These are phyloP conservation scores for Wickerhamiella allomyrinae DNA, from an alignment of 805 yeast genomes.

Conservation along the genomic window DNA sequence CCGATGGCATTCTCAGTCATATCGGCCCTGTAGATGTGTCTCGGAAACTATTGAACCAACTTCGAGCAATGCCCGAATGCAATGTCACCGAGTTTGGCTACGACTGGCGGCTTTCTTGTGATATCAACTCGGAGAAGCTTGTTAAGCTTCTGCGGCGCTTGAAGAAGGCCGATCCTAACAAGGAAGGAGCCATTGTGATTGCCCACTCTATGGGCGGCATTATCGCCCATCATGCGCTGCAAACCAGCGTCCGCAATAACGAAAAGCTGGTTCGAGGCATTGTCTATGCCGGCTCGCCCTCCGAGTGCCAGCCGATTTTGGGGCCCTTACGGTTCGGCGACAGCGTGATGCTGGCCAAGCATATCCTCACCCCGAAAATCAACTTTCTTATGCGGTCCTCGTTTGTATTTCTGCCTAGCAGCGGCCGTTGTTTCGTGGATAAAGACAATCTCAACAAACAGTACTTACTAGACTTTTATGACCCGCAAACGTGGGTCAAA, in stretches of 20 bases:
- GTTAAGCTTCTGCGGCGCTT: slow-evolving; percentile 34
- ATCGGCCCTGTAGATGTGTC: slow-evolving; percentile 81
- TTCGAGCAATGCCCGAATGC: slow-evolving; percentile 36
- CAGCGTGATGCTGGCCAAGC: slow-evolving; percentile 57
- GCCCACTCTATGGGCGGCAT: slow-evolving; percentile 96
- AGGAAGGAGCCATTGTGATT: slow-evolving; percentile 49
- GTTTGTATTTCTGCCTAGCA: slow-evolving; percentile 60
- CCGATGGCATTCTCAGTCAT: slow-evolving; percentile 68
- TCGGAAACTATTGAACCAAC: slow-evolving; percentile 39
- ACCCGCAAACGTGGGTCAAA: slow-evolving; percentile 67
- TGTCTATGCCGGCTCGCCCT: slow-evolving; percentile 71
- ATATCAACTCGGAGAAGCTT: slow-evolving; percentile 39
- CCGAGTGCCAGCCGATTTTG: slow-evolving; percentile 68
- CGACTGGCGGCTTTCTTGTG: slow-evolving; percentile 78
- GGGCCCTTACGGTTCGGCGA: slow-evolving; percentile 82
- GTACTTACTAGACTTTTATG: slow-evolving; percentile 51
- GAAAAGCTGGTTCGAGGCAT: slow-evolving; percentile 62
- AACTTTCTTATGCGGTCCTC: slow-evolving; percentile 83
- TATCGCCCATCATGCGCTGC: slow-evolving; percentile 67
- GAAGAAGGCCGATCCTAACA: slow-evolving; percentile 21
- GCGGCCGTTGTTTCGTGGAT: slow-evolving; percentile 58
- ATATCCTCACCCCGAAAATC: slow-evolving; percentile 62
- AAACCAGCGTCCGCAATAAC: slow-evolving; percentile 26
- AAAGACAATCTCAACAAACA: slow-evolving; percentile 20
- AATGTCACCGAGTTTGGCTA: slow-evolving; percentile 69